These are phyloP conservation scores for Porphyridium purpureum DNA, from an alignment of 23 red algal genomes.

Conservation along the genomic window DNA sequence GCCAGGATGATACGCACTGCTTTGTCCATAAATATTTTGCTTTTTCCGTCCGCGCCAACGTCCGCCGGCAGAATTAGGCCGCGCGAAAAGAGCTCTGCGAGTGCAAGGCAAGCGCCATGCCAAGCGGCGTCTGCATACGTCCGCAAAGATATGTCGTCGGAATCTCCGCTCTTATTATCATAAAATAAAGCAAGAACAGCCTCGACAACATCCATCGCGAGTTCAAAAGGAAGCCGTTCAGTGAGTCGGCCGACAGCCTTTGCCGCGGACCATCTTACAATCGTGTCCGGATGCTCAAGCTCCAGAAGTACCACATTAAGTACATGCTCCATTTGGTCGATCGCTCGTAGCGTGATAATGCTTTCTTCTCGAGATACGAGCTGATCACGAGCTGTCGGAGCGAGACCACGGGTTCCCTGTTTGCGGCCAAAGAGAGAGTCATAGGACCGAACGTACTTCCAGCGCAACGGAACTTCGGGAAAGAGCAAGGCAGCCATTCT, in stretches of 20 bases:
- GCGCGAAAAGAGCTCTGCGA: slow-evolving; percentile 76
- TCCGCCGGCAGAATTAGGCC: slow-evolving; percentile 40
- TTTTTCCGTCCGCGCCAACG: no score
- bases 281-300: slow-evolving; percentile 47
- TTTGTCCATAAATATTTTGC: no score
- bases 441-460: no score
- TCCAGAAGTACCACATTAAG: slow-evolving; percentile 32
- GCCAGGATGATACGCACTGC: neutral
- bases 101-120: slow-evolving; percentile 73
- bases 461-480: no score
- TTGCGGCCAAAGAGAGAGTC: no score
- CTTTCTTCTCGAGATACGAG: neutral
- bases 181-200: slow-evolving; percentile 21
- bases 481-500: no score
- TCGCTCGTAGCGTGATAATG: slow-evolving; percentile 4
- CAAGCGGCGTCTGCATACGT: slow-evolving; percentile 4
- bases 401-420: neutral
- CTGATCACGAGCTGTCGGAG: neutral
- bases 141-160: neutral
- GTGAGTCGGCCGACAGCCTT: slow-evolving; percentile 55
- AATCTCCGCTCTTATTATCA: no score
- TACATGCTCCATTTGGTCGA: slow-evolving; percentile 14
- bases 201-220: slow-evolving; percentile 26
- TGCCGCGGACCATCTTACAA: slow-evolving; percentile 70
- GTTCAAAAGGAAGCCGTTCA: slow-evolving; percentile 19